A percentile compares a stretch with the other conserved stretches of the same genome.
phyloP scores from a whole-genome alignment of 176 grass and related monocot species.

The Chrysopogon serrulatus region DNA sequence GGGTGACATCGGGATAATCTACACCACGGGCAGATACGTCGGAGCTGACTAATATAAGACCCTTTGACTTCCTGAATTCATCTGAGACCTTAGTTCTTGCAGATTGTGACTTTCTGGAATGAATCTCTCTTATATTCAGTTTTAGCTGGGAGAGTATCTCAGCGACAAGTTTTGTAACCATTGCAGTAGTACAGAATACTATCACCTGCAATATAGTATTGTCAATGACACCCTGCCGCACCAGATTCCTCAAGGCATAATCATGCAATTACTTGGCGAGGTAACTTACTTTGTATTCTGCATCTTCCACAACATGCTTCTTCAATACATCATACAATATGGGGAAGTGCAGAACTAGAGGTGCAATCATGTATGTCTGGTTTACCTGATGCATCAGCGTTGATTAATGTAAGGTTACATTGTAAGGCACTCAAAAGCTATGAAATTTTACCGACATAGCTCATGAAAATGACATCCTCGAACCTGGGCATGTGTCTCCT shows the following conservation, averaged over 20 bases:
- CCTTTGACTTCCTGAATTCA: constrained; percentile 83
- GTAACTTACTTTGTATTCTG: constrained; percentile 77
- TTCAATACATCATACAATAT: constrained; percentile 62
- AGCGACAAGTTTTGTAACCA: constrained; percentile 81
- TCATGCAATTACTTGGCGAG: constrained; percentile 12
- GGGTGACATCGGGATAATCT: constrained; percentile 92
- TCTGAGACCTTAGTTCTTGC: constrained; percentile 89
- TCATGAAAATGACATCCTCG: constrained; percentile 18
- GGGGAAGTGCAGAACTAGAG: constrained; percentile 64
- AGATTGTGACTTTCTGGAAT: constrained; percentile 82
- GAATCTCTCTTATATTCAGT: constrained; percentile 87
- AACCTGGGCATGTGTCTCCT: constrained; percentile 92
- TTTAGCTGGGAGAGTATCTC: constrained; percentile 64
- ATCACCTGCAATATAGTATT: constrained; percentile 63
- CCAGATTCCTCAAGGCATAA: constrained; percentile 1
- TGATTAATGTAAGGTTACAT: constrained; percentile 12
- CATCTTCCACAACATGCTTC: constrained; percentile 69
- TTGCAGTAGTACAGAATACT: constrained; percentile 96
- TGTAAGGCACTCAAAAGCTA: not conserved
- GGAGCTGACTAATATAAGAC: constrained; percentile 93
- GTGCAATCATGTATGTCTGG: constrained; percentile 67
- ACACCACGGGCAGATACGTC: constrained; percentile 94
- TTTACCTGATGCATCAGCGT: constrained; percentile 61
- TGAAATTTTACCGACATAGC: constrained; percentile 20
- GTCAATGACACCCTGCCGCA: not conserved